Conservation (phyloP, 371 early-diverging fungal genomes). For the Lichtheimia ornata region DNA sequence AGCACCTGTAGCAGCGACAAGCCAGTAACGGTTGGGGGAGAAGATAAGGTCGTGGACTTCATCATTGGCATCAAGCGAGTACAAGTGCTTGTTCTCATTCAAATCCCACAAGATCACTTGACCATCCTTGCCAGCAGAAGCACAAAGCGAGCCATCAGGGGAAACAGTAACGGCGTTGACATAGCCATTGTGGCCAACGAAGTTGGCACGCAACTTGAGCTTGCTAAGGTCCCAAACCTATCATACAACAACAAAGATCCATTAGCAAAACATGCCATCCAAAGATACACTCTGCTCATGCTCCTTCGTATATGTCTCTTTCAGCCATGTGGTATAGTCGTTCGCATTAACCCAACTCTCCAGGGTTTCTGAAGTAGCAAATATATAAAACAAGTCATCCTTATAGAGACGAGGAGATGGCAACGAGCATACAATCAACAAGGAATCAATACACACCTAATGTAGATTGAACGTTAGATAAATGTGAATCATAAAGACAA, state of each 20-base stretch:
- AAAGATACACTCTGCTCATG: too few relatives aligned
- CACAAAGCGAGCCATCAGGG: slow-evolving; percentile 99
- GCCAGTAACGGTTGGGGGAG: slow-evolving; percentile 99
- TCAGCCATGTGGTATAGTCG: slow-evolving; percentile 11
- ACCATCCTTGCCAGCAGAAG: slow-evolving; percentile 99
- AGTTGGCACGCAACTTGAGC: slow-evolving; percentile 97
- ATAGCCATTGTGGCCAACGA: slow-evolving; percentile 97
- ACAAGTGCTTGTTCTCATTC: slow-evolving; percentile 98
- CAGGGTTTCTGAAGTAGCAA: slow-evolving; percentile 20
- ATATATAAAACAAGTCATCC: slow-evolving; percentile 10
- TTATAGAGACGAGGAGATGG: background rate
- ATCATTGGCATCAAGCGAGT: slow-evolving; percentile 96
- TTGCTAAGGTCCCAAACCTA: slow-evolving; percentile 96
- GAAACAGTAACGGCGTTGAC: slow-evolving; percentile 97
- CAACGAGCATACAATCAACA: too few relatives aligned
- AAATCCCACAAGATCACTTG: slow-evolving; percentile 99
- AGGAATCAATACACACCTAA: background rate
- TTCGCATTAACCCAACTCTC: slow-evolving; percentile 10
- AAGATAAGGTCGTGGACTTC: slow-evolving; percentile 95
- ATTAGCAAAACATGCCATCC: too few relatives aligned
- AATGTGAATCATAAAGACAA: background rate
- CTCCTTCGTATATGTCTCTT: background rate
- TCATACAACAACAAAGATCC: too few relatives aligned
- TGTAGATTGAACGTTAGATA: background rate
- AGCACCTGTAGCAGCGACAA: slow-evolving; percentile 96